A percentile compares a stretch with the other conserved stretches of the same genome.
Conservation (phyloP, 306 rosid genomes). For the Benincasa hispida region DNA sequence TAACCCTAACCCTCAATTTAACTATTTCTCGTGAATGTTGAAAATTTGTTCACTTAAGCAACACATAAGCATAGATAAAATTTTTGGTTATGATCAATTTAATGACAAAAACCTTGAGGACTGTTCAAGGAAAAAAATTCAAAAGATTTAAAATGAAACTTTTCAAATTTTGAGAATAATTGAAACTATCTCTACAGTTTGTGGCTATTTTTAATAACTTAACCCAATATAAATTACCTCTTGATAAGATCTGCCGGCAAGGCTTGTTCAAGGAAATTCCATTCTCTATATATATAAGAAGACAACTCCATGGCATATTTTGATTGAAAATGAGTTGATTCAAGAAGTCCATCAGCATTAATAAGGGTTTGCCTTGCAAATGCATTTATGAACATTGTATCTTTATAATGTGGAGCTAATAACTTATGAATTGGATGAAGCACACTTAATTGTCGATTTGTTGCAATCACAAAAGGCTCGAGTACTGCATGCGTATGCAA, state of each 20-base stretch:
- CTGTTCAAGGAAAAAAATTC: no score
- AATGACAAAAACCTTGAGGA: no score
- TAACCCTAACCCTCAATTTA: no score
- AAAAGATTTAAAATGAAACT: no score
- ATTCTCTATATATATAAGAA: slow-evolving; percentile 46
- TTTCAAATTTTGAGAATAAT: no score
- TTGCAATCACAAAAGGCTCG: slow-evolving; percentile 71
- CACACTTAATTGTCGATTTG: slow-evolving; percentile 66
- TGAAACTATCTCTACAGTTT: no score
- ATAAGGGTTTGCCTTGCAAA: slow-evolving; percentile 51
- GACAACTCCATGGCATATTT: slow-evolving; percentile 69
- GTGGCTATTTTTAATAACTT: no score
- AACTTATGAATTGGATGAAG: slow-evolving; percentile 78
- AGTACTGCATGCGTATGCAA: slow-evolving; percentile 66
- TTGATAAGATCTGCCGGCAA: slow-evolving; percentile 63
- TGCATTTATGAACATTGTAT: slow-evolving; percentile 79
- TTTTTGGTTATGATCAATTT: no score
- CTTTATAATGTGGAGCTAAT: slow-evolving; percentile 67
- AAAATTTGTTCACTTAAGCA: no score
- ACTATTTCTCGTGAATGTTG: no score
- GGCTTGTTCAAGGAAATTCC: slow-evolving; percentile 74
- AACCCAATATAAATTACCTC: slow-evolving; percentile 24
- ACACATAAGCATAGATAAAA: no score
- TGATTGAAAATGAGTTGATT: slow-evolving; percentile 44
- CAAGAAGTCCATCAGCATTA: slow-evolving; percentile 58